Percentiles rank a stretch among this genome's conserved stretches.
Evolutionary conservation across 1,284 basidiomycete species (phyloP).

Genomic region (Pseudozyma thailandica): DNA sequence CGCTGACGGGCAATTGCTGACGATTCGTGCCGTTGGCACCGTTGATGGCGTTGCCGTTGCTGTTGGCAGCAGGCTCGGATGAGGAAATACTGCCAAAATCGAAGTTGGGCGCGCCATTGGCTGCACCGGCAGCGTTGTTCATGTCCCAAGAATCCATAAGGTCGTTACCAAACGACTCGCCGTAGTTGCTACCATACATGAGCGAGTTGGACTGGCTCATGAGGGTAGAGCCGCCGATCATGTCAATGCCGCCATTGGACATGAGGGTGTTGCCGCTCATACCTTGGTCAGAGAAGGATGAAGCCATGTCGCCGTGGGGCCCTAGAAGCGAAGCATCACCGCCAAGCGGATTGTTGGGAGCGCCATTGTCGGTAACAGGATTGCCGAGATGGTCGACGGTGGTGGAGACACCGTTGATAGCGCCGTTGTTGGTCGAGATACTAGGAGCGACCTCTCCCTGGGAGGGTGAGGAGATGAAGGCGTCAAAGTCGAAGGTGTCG

Average conservation of each 20-base stretch:
- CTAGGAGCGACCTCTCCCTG: constrained; percentile 26
- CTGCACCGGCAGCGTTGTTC: constrained; percentile 7
- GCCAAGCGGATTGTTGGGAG: not conserved
- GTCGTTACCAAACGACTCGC: constrained; percentile 27
- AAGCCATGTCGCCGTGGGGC: constrained; percentile 22
- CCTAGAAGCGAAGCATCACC: constrained; percentile 11
- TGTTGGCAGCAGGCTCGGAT: not conserved
- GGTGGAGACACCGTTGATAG: not conserved
- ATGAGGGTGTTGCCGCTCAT: constrained; percentile 13
- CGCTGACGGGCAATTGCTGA: not conserved
- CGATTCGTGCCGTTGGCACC: not conserved
- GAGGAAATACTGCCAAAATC: constrained; percentile 14
- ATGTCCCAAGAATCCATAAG: constrained; percentile 37
- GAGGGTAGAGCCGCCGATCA: constrained; percentile 29
- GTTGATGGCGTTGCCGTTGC: not conserved
- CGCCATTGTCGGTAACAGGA: constrained; percentile 8
- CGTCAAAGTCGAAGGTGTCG: constrained; percentile 54
- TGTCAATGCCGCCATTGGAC: constrained; percentile 27
- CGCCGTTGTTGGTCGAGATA: constrained; percentile 11
- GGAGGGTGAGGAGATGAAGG: constrained; percentile 52
- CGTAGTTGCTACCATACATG: constrained; percentile 36
- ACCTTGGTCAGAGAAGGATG: constrained; percentile 41
- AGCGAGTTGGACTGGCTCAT: constrained; percentile 45
- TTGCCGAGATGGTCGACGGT: constrained; percentile 18
- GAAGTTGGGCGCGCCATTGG: constrained; percentile 9